These are phyloP conservation scores for Pneumocystis carinii DNA, from an alignment of 1,139 yeast species.

Conservation along the genomic window DNA sequence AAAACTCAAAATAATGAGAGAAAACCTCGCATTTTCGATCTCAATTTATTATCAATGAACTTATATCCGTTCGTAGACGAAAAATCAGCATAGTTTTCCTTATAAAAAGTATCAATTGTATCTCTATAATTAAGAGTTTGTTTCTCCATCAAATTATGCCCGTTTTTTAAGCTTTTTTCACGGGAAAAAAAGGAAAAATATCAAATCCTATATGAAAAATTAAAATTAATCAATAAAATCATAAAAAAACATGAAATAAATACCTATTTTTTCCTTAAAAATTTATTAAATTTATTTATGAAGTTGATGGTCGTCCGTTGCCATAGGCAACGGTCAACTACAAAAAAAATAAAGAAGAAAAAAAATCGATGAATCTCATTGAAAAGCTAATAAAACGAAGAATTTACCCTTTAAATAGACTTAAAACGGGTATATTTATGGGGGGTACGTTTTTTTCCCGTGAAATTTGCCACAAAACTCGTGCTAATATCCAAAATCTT, in stretches of 20 bases:
- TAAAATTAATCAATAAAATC: too few species aligned
- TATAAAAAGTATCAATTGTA: background rate
- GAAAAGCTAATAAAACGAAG: background rate
- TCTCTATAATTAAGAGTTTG: background rate
- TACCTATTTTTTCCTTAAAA: background rate
- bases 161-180: background rate
- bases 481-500: background rate
- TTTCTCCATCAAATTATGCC: background rate
- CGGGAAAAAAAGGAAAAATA: background rate
- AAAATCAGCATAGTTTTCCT: background rate
- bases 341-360: background rate
- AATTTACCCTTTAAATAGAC: background rate
- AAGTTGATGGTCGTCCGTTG: too few species aligned
- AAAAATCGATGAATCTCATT: background rate
- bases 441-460: background rate
- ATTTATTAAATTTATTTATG: background rate
- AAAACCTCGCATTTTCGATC: background rate
- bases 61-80: background rate
- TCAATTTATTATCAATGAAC: background rate
- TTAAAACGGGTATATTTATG: too few species aligned
- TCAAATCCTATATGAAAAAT: too few species aligned
- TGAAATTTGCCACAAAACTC: background rate
- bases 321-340: background rate
- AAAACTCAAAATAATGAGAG: background rate
- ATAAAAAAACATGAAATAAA: background rate